Evolutionary conservation across 352 stramenopile species (phyloP), one percentile per base, ranked within the genome.

Genomic region (Globisporangium takayamanum): DNA sequence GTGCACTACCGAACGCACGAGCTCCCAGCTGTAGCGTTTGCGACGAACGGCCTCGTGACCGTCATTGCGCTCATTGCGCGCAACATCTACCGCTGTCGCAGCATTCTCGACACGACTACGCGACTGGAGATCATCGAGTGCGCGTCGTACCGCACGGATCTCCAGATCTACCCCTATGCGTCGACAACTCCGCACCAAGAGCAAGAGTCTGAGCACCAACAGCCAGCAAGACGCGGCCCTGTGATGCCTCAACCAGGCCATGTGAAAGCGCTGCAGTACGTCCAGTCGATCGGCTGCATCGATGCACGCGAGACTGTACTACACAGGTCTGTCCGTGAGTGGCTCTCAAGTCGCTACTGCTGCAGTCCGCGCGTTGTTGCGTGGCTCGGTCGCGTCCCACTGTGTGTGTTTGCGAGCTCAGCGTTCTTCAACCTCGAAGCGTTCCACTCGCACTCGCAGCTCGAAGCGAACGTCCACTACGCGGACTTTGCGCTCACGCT

Each of bases 191-290:
- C 25, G 14, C 30, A 36, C 22, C 22, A 22, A 22, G 22, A 22
- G 22, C 22, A 22, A 22, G 22, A 22, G 22, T 22, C 22, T 22
- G 22, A 22, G 30, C 30, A 12, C 26, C 1, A 22, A 26, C 10
- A 28, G 33, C 0, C 12, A 18, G 33, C 7, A 39, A 10, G 33
- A 39, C 33, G 33, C 5, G 33, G 33, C 33, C 5, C 22, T 18
- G 46, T n/a, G 20, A n/a, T 30, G 46, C n/a, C 18, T 10, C 26
- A 42, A 18, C 42, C 53, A 14, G 42, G 45, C 3, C 44, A 52
- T 14, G n/a, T 45, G 46, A 57, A 60, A 41, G 41, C 41, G 15
- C 30, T 67, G 8, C 28, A 48, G 37, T 63, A 59, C 55, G 37
- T 45, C 42, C 46, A 36, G 14, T 20, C 26, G 18, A 48, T 62